Conservation (phyloP, 495 filamentous ascomycete species). For the Podospora anserina region DNA sequence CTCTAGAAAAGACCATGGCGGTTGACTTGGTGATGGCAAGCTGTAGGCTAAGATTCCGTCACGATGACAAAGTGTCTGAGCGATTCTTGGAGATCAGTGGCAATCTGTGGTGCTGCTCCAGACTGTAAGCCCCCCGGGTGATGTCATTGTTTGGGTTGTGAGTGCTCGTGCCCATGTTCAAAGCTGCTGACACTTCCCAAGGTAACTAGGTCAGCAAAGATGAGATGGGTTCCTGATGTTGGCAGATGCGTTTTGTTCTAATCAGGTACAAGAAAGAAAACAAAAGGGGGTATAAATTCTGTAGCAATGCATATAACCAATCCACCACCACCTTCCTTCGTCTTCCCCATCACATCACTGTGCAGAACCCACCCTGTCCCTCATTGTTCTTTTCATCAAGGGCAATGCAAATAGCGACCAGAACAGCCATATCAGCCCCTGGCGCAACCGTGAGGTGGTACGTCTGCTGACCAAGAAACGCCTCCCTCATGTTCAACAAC, state of each 20-base stretch:
- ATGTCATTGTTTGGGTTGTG: background rate
- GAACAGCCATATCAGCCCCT: constrained; percentile 56
- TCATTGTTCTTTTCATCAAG: constrained; percentile 61
- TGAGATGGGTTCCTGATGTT: background rate
- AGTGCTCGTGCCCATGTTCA: background rate
- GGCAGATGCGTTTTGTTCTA: background rate
- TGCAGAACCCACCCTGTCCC: constrained; percentile 9
- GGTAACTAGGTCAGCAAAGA: no score
- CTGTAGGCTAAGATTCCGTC: no score
- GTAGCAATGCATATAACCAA: background rate
- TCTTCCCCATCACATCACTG: background rate
- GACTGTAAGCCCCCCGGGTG: background rate
- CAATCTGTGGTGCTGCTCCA: background rate
- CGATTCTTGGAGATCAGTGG: no score
- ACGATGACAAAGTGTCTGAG: no score
- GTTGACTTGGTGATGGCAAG: no score
- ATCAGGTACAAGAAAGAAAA: background rate
- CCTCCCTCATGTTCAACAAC: constrained; percentile 50
- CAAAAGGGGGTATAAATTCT: background rate
- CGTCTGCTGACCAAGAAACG: constrained; percentile 57
- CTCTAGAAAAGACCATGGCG: no score
- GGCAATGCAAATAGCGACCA: constrained; percentile 59
- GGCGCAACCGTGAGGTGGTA: constrained; percentile 59
- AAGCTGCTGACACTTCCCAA: background rate
- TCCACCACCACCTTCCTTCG: background rate